Conservation (phyloP, 306 rosid genomes). For the Hylodesmum podocarpum region DNA sequence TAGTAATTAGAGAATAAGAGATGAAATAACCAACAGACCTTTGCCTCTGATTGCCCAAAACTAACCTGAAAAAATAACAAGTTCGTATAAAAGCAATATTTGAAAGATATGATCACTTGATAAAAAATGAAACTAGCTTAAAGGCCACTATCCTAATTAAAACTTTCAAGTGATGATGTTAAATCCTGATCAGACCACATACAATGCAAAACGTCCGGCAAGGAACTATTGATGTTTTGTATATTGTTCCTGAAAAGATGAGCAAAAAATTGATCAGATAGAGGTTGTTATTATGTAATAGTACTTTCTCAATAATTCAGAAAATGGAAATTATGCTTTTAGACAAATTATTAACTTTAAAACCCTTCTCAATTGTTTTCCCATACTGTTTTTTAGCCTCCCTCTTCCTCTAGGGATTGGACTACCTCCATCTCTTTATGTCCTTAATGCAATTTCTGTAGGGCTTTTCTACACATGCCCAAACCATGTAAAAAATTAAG, state of each 20-base stretch:
- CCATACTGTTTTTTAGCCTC: background rate
- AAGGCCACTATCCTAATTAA: slow-evolving; percentile 19
- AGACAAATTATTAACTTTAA: background rate
- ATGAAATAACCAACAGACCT: slow-evolving; percentile 54
- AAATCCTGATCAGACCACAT: slow-evolving; percentile 42
- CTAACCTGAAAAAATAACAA: slow-evolving; percentile 73
- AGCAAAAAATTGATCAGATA: slow-evolving; percentile 42
- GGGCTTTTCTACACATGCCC: background rate
- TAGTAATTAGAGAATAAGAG: background rate
- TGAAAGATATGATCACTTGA: slow-evolving; percentile 13
- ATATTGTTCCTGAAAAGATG: slow-evolving; percentile 79
- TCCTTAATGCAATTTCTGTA: background rate
- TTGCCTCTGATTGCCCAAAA: slow-evolving; percentile 93
- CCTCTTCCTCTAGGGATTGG: background rate
- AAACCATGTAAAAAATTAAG: background rate
- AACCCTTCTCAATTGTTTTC: background rate
- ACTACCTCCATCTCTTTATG: background rate
- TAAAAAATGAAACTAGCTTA: slow-evolving; percentile 1
- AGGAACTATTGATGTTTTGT: slow-evolving; percentile 86
- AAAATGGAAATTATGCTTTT: slow-evolving; percentile 1
- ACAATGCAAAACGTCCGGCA: slow-evolving; percentile 93
- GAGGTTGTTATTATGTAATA: slow-evolving; percentile 15
- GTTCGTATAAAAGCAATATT: slow-evolving; percentile 26
- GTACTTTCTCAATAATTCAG: background rate
- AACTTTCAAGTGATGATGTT: slow-evolving; percentile 28